phyloP scores from a whole-genome alignment of 1,284 basidiomycete species.

The Leccinum angustisporum region DNA sequence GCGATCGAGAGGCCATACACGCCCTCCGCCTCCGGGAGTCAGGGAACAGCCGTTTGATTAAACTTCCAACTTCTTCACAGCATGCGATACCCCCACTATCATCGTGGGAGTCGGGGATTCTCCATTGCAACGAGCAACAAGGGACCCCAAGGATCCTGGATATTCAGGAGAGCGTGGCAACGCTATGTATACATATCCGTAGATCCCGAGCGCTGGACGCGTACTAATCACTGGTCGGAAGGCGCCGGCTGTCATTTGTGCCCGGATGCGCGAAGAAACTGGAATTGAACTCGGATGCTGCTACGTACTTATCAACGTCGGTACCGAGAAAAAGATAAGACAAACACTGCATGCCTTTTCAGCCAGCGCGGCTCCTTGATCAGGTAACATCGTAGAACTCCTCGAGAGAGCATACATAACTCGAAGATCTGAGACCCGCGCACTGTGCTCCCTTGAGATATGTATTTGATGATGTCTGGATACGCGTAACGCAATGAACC shows the following conservation, averaged over 20 bases:
- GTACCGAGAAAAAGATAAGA: neutral
- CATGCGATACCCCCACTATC: no score
- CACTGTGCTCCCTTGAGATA: neutral
- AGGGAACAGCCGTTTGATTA: no score
- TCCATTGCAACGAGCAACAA: no score
- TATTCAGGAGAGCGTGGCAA: no score
- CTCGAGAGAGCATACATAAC: conserved; percentile 39
- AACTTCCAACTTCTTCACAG: no score
- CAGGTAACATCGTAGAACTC: conserved; percentile 43
- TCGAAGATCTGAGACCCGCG: conserved; percentile 3
- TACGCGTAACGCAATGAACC: neutral
- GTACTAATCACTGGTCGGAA: no score
- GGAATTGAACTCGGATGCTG: conserved; percentile 20
- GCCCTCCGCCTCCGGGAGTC: no score
- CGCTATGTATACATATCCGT: no score
- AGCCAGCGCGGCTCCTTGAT: conserved; percentile 51
- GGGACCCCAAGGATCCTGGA: no score
- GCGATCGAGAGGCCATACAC: no score
- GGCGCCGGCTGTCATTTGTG: neutral
- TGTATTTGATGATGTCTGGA: neutral
- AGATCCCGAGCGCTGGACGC: no score
- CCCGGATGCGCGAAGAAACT: conserved; percentile 22
- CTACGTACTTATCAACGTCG: conserved; percentile 11
- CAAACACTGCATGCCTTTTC: conserved; percentile 17
- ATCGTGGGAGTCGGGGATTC: no score